Base-by-base conservation (phyloP, 2,329 filamentous ascomycete genomes). In the Penicillium sp. region DNA sequence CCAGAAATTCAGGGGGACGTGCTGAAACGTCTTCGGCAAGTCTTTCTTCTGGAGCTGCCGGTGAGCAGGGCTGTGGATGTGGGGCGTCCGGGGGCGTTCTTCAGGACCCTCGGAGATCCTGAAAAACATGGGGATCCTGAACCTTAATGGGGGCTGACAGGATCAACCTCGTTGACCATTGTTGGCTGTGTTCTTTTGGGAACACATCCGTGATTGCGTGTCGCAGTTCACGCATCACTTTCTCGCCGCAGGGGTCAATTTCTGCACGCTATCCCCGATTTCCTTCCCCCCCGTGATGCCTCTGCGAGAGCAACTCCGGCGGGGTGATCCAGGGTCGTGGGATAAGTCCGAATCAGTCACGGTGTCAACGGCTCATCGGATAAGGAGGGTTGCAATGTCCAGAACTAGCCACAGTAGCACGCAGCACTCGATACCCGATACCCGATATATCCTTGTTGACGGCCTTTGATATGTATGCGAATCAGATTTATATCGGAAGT, bases 331-430 rank as follows among this genome's bases (percentile, higher is more conserved):
- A n/a, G 19, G 28, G 10, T 45, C n/a, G 30, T 56, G n/a, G 40
- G 54, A 47, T 56, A 56, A 56, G 49, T 56, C 40, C 42, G n/a
- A 56, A 56, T 35, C 19, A 49, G 54, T 13, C 54, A 56, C 54
- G 54, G 54, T 49, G 26, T 24, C 5, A 22, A n/a, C 15, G 19
- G 40, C 40, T 56, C 33, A 13, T 22, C 54, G 42, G 30, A 37
- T 37, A 19, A 45, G 38, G 54, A 49, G 54, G 13, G n/a, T 9
- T 12, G 19, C 7, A 26, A 33, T 42, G 22, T 12, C n/a, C 22
- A n/a, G 19, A 53, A 17, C 17, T 28, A 17, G 24, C 44, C 44
- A 47, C 22, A 28, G 24, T 26, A 26, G 44, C 13, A 28, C 6
- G 5, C 44, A 3, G 44, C 22, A 28, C 13, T 47, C 10, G 10